These are phyloP conservation scores for Raffaelea arxii DNA, from an alignment of 2,329 filamentous ascomycete genomes.

Conservation along the genomic window DNA sequence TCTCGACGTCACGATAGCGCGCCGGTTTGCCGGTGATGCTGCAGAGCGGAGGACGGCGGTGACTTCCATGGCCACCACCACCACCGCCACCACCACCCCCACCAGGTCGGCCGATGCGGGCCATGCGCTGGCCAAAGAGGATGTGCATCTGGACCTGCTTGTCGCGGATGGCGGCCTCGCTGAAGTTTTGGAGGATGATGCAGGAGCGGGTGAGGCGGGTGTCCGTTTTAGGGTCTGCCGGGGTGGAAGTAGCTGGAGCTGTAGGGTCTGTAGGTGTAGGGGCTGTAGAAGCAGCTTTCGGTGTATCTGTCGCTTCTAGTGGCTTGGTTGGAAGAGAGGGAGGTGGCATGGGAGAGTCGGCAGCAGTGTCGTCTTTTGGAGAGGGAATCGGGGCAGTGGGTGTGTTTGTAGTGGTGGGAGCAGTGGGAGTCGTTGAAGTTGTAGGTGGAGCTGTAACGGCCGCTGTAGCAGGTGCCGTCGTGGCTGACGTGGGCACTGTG, in stretches of 20 bases:
- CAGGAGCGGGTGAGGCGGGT: constrained; percentile 46
- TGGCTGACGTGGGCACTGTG: background rate
- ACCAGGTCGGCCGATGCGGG: constrained; percentile 44
- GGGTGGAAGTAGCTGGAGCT: background rate
- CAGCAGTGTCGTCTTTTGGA: background rate
- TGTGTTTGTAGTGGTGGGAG: background rate
- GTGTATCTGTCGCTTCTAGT: background rate
- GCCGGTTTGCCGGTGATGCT: constrained; percentile 76
- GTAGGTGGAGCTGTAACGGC: background rate
- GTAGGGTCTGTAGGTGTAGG: background rate
- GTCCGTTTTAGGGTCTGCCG: background rate
- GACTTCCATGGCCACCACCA: too few species aligned
- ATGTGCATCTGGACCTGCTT: constrained; percentile 48
- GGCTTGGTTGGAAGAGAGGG: background rate
- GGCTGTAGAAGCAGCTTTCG: background rate
- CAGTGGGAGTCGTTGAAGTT: too few species aligned
- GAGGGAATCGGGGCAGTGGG: background rate
- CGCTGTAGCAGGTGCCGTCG: background rate
- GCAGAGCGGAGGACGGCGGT: too few species aligned
- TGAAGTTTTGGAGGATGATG: constrained; percentile 51
- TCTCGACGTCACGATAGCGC: constrained; percentile 75
- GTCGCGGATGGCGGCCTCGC: constrained; percentile 45
- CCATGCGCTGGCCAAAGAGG: constrained; percentile 50
- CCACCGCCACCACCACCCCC: background rate
- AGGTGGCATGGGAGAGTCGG: background rate